Base-by-base conservation (phyloP, 371 early-diverging fungal genomes). In the Sporodiniella umbellata region DNA sequence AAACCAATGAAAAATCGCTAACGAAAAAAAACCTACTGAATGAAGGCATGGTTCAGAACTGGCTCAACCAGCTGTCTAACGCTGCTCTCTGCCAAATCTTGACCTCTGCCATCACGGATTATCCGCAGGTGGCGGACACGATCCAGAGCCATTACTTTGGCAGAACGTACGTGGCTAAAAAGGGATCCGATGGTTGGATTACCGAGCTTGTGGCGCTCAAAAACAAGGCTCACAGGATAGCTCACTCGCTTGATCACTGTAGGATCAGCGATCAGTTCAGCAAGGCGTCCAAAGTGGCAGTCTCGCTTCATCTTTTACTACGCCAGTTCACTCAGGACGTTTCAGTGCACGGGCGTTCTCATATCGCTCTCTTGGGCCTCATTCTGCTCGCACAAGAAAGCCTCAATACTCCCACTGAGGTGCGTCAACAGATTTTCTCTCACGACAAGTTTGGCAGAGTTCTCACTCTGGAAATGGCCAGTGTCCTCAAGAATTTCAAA, bases 341-440 rank as follows among this genome's bases (percentile, higher is more conserved):
- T 12, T 37, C 42, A 23, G 42, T 42, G 28, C 59, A 53, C 0
- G 48, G 45, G 10, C 45, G 40, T 4, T 61, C 65, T 2, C 45
- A 55, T 5, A 28, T 58, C n/a, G 51, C 57, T 19, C 25, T 65
- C 2, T 44, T 66, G 42, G 63, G 56, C 7, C 21, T 73, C 1
- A 44, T 69, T 23, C 33, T 63, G 4, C 46, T 73, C 21, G 63
- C 63, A 7, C 60, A 66, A 28, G 58, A 67, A 35, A 48, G 56
- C n/a, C 38, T 73, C 8, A 38, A 39, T 15, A 59, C 70, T 12
- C 65, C 73, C 10, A 37, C 62, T 23, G 70, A 67, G 38, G 63
- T 73, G 14, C 64, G 70, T 17, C 70, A 67, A 22, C 70, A 73
- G 54, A 25, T 69, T 1, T 69, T 69, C 45, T 60, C 64, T 28